Conservation (phyloP, 2,329 filamentous ascomycete genomes). For the Exophiala aquamarina region DNA sequence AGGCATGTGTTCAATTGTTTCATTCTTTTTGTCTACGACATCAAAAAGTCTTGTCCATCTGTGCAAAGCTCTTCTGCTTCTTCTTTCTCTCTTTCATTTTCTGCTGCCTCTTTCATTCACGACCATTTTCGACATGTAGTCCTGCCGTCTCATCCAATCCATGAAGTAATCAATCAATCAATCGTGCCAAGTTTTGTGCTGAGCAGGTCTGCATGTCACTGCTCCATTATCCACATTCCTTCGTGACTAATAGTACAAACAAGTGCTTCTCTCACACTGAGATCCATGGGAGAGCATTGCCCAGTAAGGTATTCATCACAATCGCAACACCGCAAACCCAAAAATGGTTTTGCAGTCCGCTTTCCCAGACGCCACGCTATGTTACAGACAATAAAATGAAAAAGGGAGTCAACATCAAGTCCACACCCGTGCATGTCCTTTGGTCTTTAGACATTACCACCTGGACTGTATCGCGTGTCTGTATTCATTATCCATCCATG, state of each 20-base stretch:
- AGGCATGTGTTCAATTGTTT: too few species aligned
- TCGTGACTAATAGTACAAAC: constrained; percentile 24
- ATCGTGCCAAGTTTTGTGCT: constrained; percentile 1
- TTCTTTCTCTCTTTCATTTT: too few species aligned
- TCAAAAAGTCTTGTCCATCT: too few species aligned
- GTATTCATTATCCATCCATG: constrained; percentile 5
- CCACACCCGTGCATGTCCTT: neutral
- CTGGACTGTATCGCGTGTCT: constrained; percentile 3
- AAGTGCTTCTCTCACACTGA: neutral
- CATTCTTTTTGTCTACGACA: too few species aligned
- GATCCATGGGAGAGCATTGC: too few species aligned
- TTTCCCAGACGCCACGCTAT: constrained; percentile 23
- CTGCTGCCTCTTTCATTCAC: too few species aligned
- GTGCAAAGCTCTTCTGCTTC: too few species aligned
- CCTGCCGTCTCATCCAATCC: constrained; percentile 5
- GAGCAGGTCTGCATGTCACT: constrained; percentile 3
- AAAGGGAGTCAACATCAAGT: neutral
- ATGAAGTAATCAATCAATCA: neutral
- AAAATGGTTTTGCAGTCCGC: constrained; percentile 3
- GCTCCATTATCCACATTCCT: constrained; percentile 8
- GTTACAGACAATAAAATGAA: constrained; percentile 12
- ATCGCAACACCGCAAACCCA: too few species aligned
- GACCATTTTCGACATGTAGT: too few species aligned
- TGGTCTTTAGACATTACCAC: constrained; percentile 21
- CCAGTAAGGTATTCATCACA: too few species aligned